Conservation (phyloP, 2,329 filamentous ascomycete species). For the Diplodia sapinea region DNA sequence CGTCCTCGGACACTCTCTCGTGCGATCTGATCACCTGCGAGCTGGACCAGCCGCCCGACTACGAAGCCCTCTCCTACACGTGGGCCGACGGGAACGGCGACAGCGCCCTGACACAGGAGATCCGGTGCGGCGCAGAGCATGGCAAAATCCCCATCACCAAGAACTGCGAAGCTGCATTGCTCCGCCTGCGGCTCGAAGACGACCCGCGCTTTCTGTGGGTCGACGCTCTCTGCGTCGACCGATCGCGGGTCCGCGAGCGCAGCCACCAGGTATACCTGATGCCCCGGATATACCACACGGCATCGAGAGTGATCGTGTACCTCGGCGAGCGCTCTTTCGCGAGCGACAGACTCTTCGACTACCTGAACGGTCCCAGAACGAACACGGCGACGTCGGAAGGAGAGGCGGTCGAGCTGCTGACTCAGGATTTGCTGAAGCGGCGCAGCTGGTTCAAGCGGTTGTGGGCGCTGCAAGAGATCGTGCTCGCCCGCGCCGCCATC, state of each 20-base stretch:
- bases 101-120: slow-evolving; percentile 2
- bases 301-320: neutral
- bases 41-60: slow-evolving; percentile 34
- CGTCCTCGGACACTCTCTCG: too few relatives aligned
- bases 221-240: neutral
- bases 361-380: neutral
- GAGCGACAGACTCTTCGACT: neutral
- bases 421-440: too few relatives aligned
- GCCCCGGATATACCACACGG: neutral
- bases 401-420: neutral
- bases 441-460: neutral
- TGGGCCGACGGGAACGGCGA: slow-evolving; percentile 34
- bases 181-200: slow-evolving; percentile 7
- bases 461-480: neutral
- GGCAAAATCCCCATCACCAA: slow-evolving; percentile 26
- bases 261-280: neutral
- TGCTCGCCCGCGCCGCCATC: neutral
- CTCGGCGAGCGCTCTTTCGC: neutral
- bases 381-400: neutral
- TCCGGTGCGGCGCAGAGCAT: slow-evolving; percentile 5
- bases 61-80: slow-evolving; percentile 38
- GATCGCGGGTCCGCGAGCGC: neutral
- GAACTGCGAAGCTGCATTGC: slow-evolving; percentile 33
- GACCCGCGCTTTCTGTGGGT: neutral
- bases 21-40: neutral